Evolutionary conservation across 768 basidiomycete genomes (phyloP).

Genomic region (Hebeloma cylindrosporum): DNA sequence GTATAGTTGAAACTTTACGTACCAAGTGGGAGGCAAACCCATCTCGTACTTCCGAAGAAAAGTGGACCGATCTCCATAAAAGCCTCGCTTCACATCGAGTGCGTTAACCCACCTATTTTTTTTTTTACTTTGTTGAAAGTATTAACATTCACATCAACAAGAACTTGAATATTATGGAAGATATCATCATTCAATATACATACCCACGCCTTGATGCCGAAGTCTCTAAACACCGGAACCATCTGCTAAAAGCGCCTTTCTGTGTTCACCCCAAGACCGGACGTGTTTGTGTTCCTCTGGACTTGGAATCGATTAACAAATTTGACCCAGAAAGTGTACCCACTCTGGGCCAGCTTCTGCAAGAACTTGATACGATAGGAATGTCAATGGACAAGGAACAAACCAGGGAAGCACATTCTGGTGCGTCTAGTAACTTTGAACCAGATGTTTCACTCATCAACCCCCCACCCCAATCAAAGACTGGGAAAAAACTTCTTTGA

Average conservation of each 20-base stretch:
- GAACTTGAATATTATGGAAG: slow-evolving; percentile 64
- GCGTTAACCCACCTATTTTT: slow-evolving; percentile 27
- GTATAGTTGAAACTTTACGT: slow-evolving; percentile 47
- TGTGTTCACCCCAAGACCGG: slow-evolving; percentile 97
- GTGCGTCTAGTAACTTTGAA: slow-evolving; percentile 29
- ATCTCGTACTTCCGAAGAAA: slow-evolving; percentile 56
- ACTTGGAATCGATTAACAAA: slow-evolving; percentile 67
- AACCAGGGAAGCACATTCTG: slow-evolving; percentile 48
- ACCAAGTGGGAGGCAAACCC: slow-evolving; percentile 59
- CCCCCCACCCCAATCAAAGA: slow-evolving; percentile 37
- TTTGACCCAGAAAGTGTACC: slow-evolving; percentile 89
- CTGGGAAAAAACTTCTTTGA: slow-evolving; percentile 86
- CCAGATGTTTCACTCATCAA: slow-evolving; percentile 4
- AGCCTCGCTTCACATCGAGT: slow-evolving; percentile 25
- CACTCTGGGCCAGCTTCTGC: slow-evolving; percentile 79
- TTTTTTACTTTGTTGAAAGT: slow-evolving; percentile 2
- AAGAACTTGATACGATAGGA: slow-evolving; percentile 62
- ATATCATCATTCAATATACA: slow-evolving; percentile 89
- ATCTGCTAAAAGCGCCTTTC: slow-evolving; percentile 96
- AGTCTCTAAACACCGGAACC: slow-evolving; percentile 96
- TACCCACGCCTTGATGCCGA: slow-evolving; percentile 97
- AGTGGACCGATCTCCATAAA: slow-evolving; percentile 71
- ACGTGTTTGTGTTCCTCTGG: slow-evolving; percentile 90
- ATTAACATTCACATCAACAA: slow-evolving; percentile 18
- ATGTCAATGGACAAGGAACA: slow-evolving; percentile 32